phyloP scores from a whole-genome alignment of 2,329 filamentous ascomycete species.

The Aspergillus terreus region DNA sequence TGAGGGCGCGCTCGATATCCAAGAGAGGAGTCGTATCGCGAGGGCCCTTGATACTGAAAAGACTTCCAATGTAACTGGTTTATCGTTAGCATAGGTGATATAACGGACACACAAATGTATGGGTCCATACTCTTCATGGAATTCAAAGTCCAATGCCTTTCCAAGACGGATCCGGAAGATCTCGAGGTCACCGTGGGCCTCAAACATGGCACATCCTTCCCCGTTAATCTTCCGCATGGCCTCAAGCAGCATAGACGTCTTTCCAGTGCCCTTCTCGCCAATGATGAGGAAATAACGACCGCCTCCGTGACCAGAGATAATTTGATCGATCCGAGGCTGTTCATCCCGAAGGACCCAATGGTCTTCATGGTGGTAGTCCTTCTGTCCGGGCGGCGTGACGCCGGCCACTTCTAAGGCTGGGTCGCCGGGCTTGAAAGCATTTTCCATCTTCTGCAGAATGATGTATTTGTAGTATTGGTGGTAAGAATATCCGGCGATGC shows the following conservation, averaged over 20 bases:
- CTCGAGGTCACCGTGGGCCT: constrained; percentile 90
- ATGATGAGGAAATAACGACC: constrained; percentile 91
- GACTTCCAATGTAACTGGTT: constrained; percentile 67
- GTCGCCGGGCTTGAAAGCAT: constrained; percentile 88
- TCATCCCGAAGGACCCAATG: constrained; percentile 84
- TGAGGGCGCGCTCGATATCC: constrained; percentile 93
- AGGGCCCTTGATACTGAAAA: constrained; percentile 91
- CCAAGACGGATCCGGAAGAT: constrained; percentile 91
- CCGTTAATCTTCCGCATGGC: constrained; percentile 92
- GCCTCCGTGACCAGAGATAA: constrained; percentile 66
- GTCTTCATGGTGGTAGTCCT: constrained; percentile 42
- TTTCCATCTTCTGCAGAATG: constrained; percentile 87
- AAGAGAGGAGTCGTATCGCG: constrained; percentile 87
- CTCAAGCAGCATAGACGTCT: constrained; percentile 93
- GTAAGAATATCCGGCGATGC: constrained; percentile 68
- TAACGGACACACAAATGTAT: not conserved
- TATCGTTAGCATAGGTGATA: constrained; percentile 9
- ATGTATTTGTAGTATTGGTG: constrained; percentile 84
- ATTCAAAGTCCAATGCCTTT: constrained; percentile 93
- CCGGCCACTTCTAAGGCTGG: constrained; percentile 80
- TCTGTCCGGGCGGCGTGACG: constrained; percentile 33
- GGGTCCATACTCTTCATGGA: constrained; percentile 77
- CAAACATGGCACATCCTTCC: constrained; percentile 88
- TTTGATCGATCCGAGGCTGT: constrained; percentile 75
- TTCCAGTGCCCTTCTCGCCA: constrained; percentile 94